Evolutionary conservation across 1,139 yeast species (phyloP), one percentile per base, ranked within the genome.

Genomic region (Geotrichum phurueaensis): DNA sequence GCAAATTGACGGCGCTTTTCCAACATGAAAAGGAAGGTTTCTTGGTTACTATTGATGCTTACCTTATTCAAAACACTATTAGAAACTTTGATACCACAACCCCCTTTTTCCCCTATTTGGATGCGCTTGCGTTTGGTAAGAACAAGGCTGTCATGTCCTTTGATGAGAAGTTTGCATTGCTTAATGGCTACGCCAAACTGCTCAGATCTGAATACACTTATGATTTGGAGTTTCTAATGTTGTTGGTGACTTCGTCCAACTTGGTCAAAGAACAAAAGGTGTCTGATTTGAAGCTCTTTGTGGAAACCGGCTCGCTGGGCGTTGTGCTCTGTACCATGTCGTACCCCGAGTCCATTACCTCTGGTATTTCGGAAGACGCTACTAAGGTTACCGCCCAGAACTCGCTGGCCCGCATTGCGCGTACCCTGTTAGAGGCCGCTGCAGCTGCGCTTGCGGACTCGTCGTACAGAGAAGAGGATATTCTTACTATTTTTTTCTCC

Each of bases 221-320:
- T 62, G 67, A 70, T 50, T 63, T 64, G 4, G 71, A 71, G 57
- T 74, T 75, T 61, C 60, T 75, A 49, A 65, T 74, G 27, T 65
- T 67, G 60, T 55, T 74, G 33, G 64, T 69, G 3, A 68, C 70
- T 53, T 71, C 72, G 43, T 67, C 71, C 27, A 70, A 68, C 57
- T 65, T 66, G 2, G 67, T 70, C 55, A 62, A 65, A 18, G 68
- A 69, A 0, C 63, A 68, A 7, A 49, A 51, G 27, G 54, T 62
- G 3, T 76, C 85, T 58, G 84, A 87, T 64, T 72, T 87, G 57
- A 81, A 81, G 66, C 81, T 79, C 58, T 73, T 89, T 48, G 77
- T 86, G 2, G 89, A 85, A 6, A 78, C 87, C 2, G 78, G 79
- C 5, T 71, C 88, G 7, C 76, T 91, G 39, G 85, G 86, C 56